Evolutionary conservation across 2,329 filamentous ascomycete genomes (phyloP), one percentile per base, ranked within the genome.

Genomic region (Calonectria hawksworthii): DNA sequence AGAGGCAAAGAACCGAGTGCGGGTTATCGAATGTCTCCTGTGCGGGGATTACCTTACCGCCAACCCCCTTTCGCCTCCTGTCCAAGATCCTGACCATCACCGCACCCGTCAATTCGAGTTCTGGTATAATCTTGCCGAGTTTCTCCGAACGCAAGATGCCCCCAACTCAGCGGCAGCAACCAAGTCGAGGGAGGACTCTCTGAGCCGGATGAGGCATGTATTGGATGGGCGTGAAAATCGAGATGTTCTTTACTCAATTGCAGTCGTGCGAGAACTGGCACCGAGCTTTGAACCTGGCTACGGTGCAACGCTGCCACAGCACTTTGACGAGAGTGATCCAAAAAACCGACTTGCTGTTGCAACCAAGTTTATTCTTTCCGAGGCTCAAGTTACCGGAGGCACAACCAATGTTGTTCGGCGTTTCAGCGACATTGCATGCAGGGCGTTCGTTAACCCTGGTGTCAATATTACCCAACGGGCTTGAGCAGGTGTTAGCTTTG

Each of bases 181-280:
- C 86, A 73, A 91, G 89, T 79, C 88, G 69, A 91, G 95, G 44
- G 93, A 96, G 68, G 90, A 92, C 32, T 90, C 92, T 1, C 87
- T 98, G 36, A 85, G 85, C 6, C 89, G 89, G 67, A 91, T 95
- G 84, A 92, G 95, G 38, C 90, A 90, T 71, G 88, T 96, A 28
- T 89, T 98, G 16, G 94, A 95, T 78, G 94, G 94, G 63, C 91
- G 93, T 30, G 96, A 98, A 86, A 97, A 96, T 81, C 92, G 96
- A 68, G 96, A 98, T 83, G 93, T 98, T 23, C 91, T 98, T 72
- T 98, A 98, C 85, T 97, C 95, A 0, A 93, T 98, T 77, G 95
- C 94, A 11, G 92, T 98, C 70, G 92, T 94, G 21, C 92, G 95
- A 32, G 92, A 96, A 76, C 89, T 96, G 65, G 93, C 94, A 59